These are phyloP conservation scores for Plasmodium chabaudi DNA, from an alignment of 169 alveolate species.

Conservation along the genomic window DNA sequence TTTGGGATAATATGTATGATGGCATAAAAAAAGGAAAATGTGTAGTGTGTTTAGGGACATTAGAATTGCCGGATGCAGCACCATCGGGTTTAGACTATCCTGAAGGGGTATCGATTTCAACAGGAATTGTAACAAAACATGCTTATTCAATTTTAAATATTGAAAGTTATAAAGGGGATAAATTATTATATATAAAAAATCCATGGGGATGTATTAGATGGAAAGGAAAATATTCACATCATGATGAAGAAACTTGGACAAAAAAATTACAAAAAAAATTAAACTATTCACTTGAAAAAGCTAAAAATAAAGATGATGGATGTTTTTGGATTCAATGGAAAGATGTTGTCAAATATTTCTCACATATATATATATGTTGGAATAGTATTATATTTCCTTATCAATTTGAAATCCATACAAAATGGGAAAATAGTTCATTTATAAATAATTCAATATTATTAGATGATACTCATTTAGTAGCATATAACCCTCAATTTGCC, in stretches of 20 bases:
- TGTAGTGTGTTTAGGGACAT: constrained; percentile 88
- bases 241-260: constrained; percentile 82
- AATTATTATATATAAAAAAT: constrained; percentile 89
- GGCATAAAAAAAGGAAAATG: constrained; percentile 86
- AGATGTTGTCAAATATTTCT: constrained; percentile 89
- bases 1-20: constrained; percentile 82
- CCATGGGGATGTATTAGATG: constrained; percentile 96
- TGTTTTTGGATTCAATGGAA: constrained; percentile 93
- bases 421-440: constrained; percentile 83
- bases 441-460: constrained; percentile 80
- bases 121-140: constrained; percentile 90
- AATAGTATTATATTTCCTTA: constrained; percentile 84
- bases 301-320: constrained; percentile 86
- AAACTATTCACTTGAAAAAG: constrained; percentile 66
- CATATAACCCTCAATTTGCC: constrained; percentile 89
- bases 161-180: constrained; percentile 79
- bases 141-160: constrained; percentile 90
- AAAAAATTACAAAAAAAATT: constrained; percentile 74
- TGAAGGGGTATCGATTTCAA: constrained; percentile 86
- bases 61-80: constrained; percentile 84
- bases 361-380: constrained; percentile 92
- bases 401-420: constrained; percentile 80
- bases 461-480: constrained; percentile 89
- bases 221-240: constrained; percentile 89
- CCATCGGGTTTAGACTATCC: constrained; percentile 82